Conservation (phyloP, 441 rosid genomes). For the Raphanus hybrid region DNA sequence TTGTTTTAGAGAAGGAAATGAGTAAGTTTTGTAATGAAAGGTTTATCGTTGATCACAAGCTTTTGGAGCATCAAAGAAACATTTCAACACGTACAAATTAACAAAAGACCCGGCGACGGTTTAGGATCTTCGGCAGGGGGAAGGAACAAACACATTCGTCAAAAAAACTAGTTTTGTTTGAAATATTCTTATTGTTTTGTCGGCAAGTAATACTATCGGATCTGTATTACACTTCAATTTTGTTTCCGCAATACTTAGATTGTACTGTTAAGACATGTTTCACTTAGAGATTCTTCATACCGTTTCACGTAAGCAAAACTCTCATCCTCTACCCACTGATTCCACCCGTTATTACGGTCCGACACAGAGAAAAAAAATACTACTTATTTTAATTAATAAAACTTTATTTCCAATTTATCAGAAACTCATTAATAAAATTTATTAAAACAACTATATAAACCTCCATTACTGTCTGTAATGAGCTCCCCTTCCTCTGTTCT, state of each 20-base stretch:
- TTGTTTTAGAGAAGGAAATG: neutral
- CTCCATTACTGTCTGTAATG: conserved; percentile 41
- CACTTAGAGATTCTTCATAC: neutral
- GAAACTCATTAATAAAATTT: neutral
- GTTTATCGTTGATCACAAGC: neutral
- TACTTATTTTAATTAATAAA: neutral
- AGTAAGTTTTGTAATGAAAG: neutral
- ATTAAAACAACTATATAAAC: conserved; percentile 51
- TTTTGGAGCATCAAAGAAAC: neutral
- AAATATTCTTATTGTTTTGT: neutral
- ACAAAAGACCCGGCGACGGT: conserved; percentile 21
- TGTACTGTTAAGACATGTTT: conserved; percentile 13
- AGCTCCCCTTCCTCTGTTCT: conserved; percentile 39
- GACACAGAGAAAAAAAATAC: neutral
- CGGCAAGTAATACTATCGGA: neutral
- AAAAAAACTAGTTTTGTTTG: neutral
- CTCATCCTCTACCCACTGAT: conserved; percentile 7
- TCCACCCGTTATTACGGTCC: conserved; percentile 54
- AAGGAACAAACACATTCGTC: conserved; percentile 22
- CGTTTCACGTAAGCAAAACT: conserved; percentile 54
- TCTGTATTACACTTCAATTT: neutral
- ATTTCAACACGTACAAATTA: conserved; percentile 6
- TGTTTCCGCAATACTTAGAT: neutral
- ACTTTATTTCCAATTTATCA: conserved; percentile 8
- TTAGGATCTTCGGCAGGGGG: conserved; percentile 3